Conservation (phyloP, 2,329 filamentous ascomycete genomes). For the Lasiodiplodia theobromae region DNA sequence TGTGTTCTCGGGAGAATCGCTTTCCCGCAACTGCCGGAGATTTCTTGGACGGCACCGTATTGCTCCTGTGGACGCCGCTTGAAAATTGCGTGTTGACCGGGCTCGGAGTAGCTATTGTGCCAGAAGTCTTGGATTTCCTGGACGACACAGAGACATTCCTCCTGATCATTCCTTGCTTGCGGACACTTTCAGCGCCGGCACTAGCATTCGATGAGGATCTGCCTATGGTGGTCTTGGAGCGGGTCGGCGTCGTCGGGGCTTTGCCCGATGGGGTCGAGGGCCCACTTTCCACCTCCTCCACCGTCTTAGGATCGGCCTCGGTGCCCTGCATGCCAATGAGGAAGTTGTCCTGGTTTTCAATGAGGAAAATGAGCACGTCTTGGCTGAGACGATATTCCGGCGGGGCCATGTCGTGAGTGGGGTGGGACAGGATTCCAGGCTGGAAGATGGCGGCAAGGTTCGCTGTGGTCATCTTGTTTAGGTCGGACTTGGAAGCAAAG, state of each 20-base stretch:
- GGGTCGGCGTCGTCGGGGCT: constrained; percentile 54
- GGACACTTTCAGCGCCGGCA: constrained; percentile 84
- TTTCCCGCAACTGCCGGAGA: constrained; percentile 74
- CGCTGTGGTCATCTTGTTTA: constrained; percentile 95
- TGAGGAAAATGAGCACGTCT: constrained; percentile 95
- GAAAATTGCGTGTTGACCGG: constrained; percentile 56
- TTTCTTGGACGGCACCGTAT: constrained; percentile 91
- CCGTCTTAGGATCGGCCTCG: constrained; percentile 86
- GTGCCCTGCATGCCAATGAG: constrained; percentile 98
- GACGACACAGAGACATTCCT: constrained; percentile 94
- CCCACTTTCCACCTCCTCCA: constrained; percentile 74
- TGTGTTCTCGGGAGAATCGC: constrained; percentile 58
- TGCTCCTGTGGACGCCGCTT: constrained; percentile 75
- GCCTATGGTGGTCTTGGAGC: constrained; percentile 65
- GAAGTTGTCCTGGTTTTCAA: constrained; percentile 98
- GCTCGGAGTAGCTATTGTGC: constrained; percentile 66
- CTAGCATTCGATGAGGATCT: constrained; percentile 89
- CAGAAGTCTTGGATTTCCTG: constrained; percentile 79
- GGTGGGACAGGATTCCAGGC: constrained; percentile 93
- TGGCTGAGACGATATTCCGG: constrained; percentile 94
- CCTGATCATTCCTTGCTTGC: constrained; percentile 78
- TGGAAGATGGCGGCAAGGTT: constrained; percentile 98
- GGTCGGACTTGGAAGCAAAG: constrained; percentile 94
- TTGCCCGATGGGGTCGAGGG: constrained; percentile 61
- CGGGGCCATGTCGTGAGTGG: constrained; percentile 92